Base-by-base conservation (phyloP, 2,329 filamentous ascomycete genomes). In the Verticillium isaacii region DNA sequence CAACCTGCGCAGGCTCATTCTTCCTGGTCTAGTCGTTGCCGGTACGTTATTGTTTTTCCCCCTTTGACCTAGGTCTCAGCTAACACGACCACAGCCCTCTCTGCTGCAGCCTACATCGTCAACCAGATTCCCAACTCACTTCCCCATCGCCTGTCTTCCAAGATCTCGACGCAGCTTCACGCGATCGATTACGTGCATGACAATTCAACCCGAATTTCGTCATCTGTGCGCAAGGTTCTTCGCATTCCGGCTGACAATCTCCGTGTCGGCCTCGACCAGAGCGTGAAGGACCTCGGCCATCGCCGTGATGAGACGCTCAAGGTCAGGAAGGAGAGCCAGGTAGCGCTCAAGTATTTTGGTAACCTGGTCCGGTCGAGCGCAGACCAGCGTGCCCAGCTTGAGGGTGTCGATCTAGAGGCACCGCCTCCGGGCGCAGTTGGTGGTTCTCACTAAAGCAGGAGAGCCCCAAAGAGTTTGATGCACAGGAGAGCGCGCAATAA, bases 141-240 rank as follows among this genome's bases (percentile, higher is more conserved):
- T 0, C 95, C 95, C 1, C 89, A 89, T 60, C 92, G 93, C 12
- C 85, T 99, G 6, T 89, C 90, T 52, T 84, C 84, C 70, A 98
- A 98, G 78, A 90, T 99, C 62, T 89, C 92, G 2, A 80, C 86
- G 36, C 91, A 93, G 69, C 87, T 99, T 41, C 80, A 85, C 8
- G 85, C 90, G 19, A 87, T 97, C 71, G 95, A 99, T 78, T 99
- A 98, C 72, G 91, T 95, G 1, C 95, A 99, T 75, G 78, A 86
- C 66, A 99, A 99, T 78, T 87, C 93, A 55, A 82, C 85, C 19
- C 91, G 95, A 60, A 96, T 99, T 70, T 89, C 91, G 25, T 84
- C 86, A 32, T 90, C 96, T 60, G 92, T 97, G 52, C 91, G 94
- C 67, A 92, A 93, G 72, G 92, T 97, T 9, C 85, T 99, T 45